A percentile compares a stretch with the other conserved stretches of the same genome.
Conservation (phyloP, 2,329 filamentous ascomycete genomes). For the Dactylonectria estremocensis region DNA sequence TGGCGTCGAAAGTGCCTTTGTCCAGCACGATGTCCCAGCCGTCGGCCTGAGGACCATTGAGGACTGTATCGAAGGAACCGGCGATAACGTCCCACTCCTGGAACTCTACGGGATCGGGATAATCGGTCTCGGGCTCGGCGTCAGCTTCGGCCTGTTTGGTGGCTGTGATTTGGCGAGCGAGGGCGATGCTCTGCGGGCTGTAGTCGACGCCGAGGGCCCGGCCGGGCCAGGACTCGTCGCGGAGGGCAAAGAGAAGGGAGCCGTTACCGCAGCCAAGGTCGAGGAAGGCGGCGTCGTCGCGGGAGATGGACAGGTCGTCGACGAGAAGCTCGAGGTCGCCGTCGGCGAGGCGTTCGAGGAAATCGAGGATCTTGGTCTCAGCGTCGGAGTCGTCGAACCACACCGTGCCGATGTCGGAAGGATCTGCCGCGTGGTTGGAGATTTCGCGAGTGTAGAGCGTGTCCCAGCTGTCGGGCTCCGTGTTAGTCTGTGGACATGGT, state of each 20-base stretch:
- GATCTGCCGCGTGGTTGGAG: slow-evolving; percentile 79
- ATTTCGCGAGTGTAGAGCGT: slow-evolving; percentile 80
- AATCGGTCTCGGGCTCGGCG: slow-evolving; percentile 46
- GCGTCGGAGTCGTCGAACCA: slow-evolving; percentile 98
- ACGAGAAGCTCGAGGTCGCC: slow-evolving; percentile 42
- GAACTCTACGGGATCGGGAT: slow-evolving; percentile 57
- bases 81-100: slow-evolving; percentile 75
- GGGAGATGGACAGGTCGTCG: slow-evolving; percentile 36
- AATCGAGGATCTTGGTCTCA: slow-evolving; percentile 83
- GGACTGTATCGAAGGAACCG: slow-evolving; percentile 55
- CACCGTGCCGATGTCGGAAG: slow-evolving; percentile 86
- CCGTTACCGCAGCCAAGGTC: slow-evolving; percentile 97
- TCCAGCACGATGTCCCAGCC: slow-evolving; percentile 96
- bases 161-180: slow-evolving; percentile 77
- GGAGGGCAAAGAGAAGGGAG: slow-evolving; percentile 86
- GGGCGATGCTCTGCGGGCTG: slow-evolving; percentile 78
- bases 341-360: slow-evolving; percentile 66
- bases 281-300: slow-evolving; percentile 73
- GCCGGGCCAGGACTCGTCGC: slow-evolving; percentile 75
- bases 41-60: slow-evolving; percentile 47
- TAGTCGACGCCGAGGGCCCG: slow-evolving; percentile 92
- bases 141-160: slow-evolving; percentile 37
- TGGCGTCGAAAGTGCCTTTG: slow-evolving; percentile 98
- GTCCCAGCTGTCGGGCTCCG: slow-evolving; percentile 75
- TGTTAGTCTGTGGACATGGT: neutral